Percentiles rank a stretch among this genome's conserved stretches.
Conservation (phyloP, 225 moss, liverwort and hornwort species). For the Anthoceros angustus region DNA sequence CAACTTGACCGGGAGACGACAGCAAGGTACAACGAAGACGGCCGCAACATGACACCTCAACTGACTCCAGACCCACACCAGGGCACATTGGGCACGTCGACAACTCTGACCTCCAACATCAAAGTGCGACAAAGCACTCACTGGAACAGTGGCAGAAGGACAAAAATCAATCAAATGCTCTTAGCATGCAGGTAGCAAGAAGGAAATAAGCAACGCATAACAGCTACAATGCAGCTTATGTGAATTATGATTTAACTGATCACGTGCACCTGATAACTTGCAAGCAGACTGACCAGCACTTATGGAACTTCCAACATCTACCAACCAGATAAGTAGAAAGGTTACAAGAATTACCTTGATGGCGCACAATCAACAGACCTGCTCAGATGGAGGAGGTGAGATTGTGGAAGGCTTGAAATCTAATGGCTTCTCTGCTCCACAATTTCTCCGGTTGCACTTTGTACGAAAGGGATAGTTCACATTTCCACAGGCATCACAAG, state of each 20-base stretch:
- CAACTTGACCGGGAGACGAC: constrained; percentile 46
- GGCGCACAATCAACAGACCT: constrained; percentile 63
- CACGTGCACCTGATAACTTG: neutral
- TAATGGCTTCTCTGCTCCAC: constrained; percentile 97
- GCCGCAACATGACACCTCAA: constrained; percentile 55
- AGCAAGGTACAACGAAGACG: constrained; percentile 33
- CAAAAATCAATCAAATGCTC: constrained; percentile 74
- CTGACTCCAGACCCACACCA: constrained; percentile 51
- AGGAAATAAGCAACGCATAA: constrained; percentile 16
- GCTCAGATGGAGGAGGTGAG: constrained; percentile 78
- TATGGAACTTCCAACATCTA: constrained; percentile 5
- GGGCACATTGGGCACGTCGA: constrained; percentile 42
- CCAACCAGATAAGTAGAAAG: constrained; percentile 6
- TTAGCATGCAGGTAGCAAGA: constrained; percentile 8
- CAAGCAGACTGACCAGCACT: neutral
- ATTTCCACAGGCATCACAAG: constrained; percentile 93
- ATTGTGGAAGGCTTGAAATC: constrained; percentile 64
- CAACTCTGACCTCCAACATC: constrained; percentile 99
- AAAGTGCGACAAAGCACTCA: constrained; percentile 99
- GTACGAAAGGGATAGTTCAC: constrained; percentile 98
- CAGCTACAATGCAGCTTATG: neutral
- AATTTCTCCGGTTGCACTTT: constrained; percentile 97
- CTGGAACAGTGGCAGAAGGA: constrained; percentile 99
- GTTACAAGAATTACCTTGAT: constrained; percentile 15
- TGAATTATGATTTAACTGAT: neutral